These are phyloP conservation scores for Pelargonium fulgidum DNA, from an alignment of 441 rosid species.

Conservation along the genomic window DNA sequence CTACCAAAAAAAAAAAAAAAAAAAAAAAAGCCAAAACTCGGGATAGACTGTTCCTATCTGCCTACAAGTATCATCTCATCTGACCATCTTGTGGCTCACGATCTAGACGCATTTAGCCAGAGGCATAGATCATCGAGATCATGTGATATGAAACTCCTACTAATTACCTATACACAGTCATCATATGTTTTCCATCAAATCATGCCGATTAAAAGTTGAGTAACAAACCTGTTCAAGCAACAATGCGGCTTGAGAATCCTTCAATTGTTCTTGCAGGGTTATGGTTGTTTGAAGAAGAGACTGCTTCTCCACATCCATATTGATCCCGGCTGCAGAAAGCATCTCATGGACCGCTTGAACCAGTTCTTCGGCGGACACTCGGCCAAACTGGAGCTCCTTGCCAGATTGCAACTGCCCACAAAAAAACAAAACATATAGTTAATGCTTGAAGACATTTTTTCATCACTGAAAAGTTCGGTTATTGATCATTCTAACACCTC, in stretches of 20 bases:
- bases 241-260: conserved; percentile 72
- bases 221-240: conserved; percentile 75
- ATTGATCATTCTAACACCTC: background rate
- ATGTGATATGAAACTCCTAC: too few relatives aligned
- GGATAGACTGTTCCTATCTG: too few relatives aligned
- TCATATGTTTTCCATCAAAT: background rate
- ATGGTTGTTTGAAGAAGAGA: conserved; percentile 65
- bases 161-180: too few relatives aligned
- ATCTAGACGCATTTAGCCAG: too few relatives aligned
- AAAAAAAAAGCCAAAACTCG: too few relatives aligned
- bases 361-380: conserved; percentile 76
- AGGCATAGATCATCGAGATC: too few relatives aligned
- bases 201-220: background rate
- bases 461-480: background rate
- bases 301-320: conserved; percentile 76
- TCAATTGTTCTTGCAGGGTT: conserved; percentile 69
- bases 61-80: too few relatives aligned
- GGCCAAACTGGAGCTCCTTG: conserved; percentile 58
- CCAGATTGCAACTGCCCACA: conserved; percentile 36
- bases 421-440: conserved; percentile 16
- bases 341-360: conserved; percentile 91
- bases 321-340: conserved; percentile 90
- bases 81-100: too few relatives aligned
- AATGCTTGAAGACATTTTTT: conserved; percentile 7
- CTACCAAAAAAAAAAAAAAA: too few relatives aligned